phyloP scores from a whole-genome alignment of 2,329 filamentous ascomycete species.

The Huntiella abstrusa region DNA sequence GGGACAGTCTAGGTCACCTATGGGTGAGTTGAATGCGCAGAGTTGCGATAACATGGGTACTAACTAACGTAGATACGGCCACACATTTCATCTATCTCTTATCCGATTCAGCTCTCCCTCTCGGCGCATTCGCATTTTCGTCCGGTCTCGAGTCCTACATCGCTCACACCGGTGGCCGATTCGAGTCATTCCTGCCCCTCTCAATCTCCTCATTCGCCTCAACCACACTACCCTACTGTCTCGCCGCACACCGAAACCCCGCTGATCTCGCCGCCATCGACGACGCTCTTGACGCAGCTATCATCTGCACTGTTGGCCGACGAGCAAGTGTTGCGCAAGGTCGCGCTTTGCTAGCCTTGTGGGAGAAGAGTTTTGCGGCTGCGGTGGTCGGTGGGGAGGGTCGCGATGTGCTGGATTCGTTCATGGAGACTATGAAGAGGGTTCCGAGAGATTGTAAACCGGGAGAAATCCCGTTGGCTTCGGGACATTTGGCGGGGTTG shows the following conservation, averaged over 20 bases:
- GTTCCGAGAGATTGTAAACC: conserved; percentile 44
- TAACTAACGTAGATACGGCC: conserved; percentile 12
- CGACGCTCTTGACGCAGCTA: conserved; percentile 57
- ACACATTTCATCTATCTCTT: conserved; percentile 57
- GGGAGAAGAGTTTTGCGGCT: conserved; percentile 48
- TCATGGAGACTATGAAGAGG: conserved; percentile 51
- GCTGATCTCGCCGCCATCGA: conserved; percentile 37
- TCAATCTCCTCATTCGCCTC: conserved; percentile 54
- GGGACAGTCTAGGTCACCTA: not conserved
- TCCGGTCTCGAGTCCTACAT: conserved; percentile 68
- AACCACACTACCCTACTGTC: conserved; percentile 55
- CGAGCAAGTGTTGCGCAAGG: conserved; percentile 61
- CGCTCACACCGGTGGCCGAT: conserved; percentile 39
- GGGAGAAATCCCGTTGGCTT: conserved; percentile 40
- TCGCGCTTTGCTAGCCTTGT: conserved; percentile 53
- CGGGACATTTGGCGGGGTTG: conserved; percentile 45
- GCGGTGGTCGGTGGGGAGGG: conserved; percentile 13
- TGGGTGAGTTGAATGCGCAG: no score
- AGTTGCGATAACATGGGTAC: not conserved
- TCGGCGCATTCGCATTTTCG: conserved; percentile 78
- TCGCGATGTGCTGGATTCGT: conserved; percentile 24
- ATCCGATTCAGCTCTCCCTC: conserved; percentile 61
- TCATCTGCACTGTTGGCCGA: conserved; percentile 61
- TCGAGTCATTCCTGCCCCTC: conserved; percentile 48
- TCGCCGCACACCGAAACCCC: conserved; percentile 44